These are phyloP conservation scores for Wickerhamiella lipophila DNA, from an alignment of 805 yeast genomes.

Conservation along the genomic window DNA sequence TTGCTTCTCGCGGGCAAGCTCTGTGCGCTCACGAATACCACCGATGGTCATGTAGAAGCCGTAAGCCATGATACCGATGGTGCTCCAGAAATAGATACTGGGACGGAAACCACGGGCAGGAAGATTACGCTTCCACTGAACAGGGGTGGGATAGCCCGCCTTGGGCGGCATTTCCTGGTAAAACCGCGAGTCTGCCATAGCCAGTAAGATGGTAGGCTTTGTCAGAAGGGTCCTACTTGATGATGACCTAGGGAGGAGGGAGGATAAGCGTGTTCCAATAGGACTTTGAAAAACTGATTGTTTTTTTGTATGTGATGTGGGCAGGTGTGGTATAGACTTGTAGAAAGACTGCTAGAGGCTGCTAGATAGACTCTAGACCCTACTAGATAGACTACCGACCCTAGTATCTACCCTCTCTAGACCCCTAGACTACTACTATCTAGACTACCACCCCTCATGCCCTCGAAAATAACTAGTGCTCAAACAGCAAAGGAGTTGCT, in stretches of 20 bases:
- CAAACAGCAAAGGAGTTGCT: slow-evolving; percentile 36
- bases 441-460: slow-evolving; percentile 14
- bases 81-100: slow-evolving; percentile 50
- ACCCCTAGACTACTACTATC: no score
- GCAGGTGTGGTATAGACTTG: no score
- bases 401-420: no score
- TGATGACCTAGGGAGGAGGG: no score
- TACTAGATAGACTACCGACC: no score
- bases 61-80: slow-evolving; percentile 51
- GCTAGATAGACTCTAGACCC: no score
- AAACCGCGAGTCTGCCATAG: slow-evolving; percentile 10
- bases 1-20: slow-evolving; percentile 57
- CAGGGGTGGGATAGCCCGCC: slow-evolving; percentile 64
- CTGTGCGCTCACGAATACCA: slow-evolving; percentile 62
- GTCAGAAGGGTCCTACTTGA: not conserved
- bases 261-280: no score
- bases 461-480: slow-evolving; percentile 19
- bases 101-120: slow-evolving; percentile 83
- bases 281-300: no score
- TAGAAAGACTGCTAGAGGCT: no score
- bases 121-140: slow-evolving; percentile 79
- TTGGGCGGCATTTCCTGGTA: slow-evolving; percentile 74
- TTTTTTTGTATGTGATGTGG: no score
- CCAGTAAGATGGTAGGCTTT: slow-evolving; percentile 6
- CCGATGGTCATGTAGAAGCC: slow-evolving; percentile 56